A percentile compares a stretch with the other conserved stretches of the same genome.
Conservation (phyloP, 805 yeast species). For the Ogataea zsoltii region DNA sequence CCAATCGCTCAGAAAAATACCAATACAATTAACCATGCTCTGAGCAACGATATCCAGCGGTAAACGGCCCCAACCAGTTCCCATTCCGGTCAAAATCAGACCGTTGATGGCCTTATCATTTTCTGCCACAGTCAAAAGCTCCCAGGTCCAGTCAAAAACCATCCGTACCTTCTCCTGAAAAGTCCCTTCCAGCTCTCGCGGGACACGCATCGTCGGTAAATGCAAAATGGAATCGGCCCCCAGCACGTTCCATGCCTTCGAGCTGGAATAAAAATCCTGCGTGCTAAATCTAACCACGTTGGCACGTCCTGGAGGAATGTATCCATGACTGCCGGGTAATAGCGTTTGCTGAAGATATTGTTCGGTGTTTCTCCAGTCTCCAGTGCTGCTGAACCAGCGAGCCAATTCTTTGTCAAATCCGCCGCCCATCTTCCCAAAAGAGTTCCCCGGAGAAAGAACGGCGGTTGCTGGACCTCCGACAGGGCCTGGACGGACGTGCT, state of each 20-base stretch:
- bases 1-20: constrained; percentile 23
- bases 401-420: constrained; percentile 48
- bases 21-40: constrained; percentile 39
- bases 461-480: too few relatives aligned
- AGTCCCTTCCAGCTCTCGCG: constrained; percentile 21
- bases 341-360: constrained; percentile 18
- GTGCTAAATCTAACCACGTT: constrained; percentile 32
- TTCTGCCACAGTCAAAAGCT: constrained; percentile 28
- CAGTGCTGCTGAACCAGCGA: constrained; percentile 21
- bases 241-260: constrained; percentile 33
- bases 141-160: constrained; percentile 42
- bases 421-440: constrained; percentile 51
- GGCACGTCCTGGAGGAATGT: constrained; percentile 33
- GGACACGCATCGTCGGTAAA: constrained; percentile 43
- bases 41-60: constrained; percentile 34
- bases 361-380: constrained; percentile 27
- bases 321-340: constrained; percentile 29
- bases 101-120: constrained; percentile 28
- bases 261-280: constrained; percentile 14
- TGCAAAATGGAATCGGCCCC: constrained; percentile 36
- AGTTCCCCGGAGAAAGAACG: constrained; percentile 53
- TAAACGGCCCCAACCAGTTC: constrained; percentile 41
- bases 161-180: constrained; percentile 15
- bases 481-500: too few relatives aligned
- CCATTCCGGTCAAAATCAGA: constrained; percentile 39